Evolutionary conservation across 2,329 filamentous ascomycete genomes (phyloP).

Genomic region (Aureobasidium sp.): DNA sequence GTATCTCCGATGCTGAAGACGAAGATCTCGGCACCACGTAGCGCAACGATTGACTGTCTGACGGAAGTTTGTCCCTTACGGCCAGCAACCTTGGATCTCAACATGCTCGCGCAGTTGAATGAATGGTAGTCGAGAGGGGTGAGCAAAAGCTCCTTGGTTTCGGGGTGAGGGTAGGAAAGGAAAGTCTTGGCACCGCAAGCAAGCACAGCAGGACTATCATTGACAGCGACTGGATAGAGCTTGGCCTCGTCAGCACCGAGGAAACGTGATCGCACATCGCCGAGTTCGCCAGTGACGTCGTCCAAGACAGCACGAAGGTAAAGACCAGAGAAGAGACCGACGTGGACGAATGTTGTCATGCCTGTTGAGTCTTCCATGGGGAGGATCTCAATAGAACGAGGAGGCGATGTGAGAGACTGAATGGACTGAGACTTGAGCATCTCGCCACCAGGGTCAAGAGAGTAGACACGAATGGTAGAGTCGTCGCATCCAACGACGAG

Average conservation of each 20-base stretch:
- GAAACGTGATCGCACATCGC: slow-evolving; percentile 90
- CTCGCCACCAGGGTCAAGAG: slow-evolving; percentile 56
- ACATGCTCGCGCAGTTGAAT: slow-evolving; percentile 92
- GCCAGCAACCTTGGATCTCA: slow-evolving; percentile 51
- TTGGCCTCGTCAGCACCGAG: slow-evolving; percentile 83
- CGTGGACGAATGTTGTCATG: slow-evolving; percentile 85
- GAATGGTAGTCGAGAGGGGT: slow-evolving; percentile 83
- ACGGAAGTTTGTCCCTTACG: slow-evolving; percentile 53
- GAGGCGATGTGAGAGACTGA: slow-evolving; percentile 18
- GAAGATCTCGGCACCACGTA: slow-evolving; percentile 50
- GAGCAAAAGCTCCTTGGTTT: slow-evolving; percentile 80
- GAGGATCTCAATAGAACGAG: slow-evolving; percentile 63
- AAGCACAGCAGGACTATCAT: slow-evolving; percentile 74
- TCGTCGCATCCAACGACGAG: slow-evolving; percentile 95
- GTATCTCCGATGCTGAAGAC: slow-evolving; percentile 17
- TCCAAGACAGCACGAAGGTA: slow-evolving; percentile 93
- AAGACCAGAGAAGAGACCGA: slow-evolving; percentile 89
- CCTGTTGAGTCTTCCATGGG: slow-evolving; percentile 90
- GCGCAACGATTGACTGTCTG: slow-evolving; percentile 85
- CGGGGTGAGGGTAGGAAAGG: slow-evolving; percentile 85
- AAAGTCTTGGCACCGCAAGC: slow-evolving; percentile 90
- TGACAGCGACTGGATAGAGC: slow-evolving; percentile 82
- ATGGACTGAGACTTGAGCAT: slow-evolving; percentile 18
- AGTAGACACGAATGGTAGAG: slow-evolving; percentile 86
- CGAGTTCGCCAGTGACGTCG: slow-evolving; percentile 89